A percentile compares a stretch with the other conserved stretches of the same genome.
These are phyloP conservation scores for Teratosphaeria epicoccoides DNA, from an alignment of 2,329 filamentous ascomycete genomes.

Conservation along the genomic window DNA sequence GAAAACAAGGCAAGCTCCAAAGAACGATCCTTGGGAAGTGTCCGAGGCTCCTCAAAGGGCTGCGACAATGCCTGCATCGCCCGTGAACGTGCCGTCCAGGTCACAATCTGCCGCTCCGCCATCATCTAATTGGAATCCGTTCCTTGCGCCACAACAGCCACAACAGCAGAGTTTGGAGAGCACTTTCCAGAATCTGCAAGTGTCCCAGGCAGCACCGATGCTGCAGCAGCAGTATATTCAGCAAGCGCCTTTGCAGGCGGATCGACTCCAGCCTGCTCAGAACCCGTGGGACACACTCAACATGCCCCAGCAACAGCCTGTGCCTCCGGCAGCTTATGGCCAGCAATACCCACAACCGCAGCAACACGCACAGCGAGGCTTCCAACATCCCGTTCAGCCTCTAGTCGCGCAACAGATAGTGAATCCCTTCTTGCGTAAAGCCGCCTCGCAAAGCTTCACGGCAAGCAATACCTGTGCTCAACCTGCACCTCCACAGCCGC, in stretches of 20 bases:
- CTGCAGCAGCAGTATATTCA: constrained; percentile 9
- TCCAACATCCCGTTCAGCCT: constrained; percentile 13
- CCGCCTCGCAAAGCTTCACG: constrained; percentile 34
- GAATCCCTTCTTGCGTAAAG: constrained; percentile 32
- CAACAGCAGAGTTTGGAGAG: constrained; percentile 20
- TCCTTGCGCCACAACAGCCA: constrained; percentile 38
- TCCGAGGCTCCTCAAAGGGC: constrained; percentile 25
- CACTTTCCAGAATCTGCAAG: constrained; percentile 60
- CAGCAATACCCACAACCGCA: constrained; percentile 16
- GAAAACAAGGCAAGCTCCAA: constrained; percentile 22
- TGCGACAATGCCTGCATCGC: constrained; percentile 17
- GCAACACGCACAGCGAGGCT: constrained; percentile 7
- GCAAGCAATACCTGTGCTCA: constrained; percentile 30
- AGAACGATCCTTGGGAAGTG: constrained; percentile 36
- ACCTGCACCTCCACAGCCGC: constrained; percentile 13
- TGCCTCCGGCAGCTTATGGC: constrained; percentile 2
- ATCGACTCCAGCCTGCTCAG: constrained; percentile 15
- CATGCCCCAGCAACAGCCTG: constrained; percentile 13
- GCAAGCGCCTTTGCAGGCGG: constrained; percentile 13
- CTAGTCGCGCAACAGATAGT: constrained; percentile 43
- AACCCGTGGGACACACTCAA: constrained; percentile 24
- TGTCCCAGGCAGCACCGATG: constrained; percentile 32
- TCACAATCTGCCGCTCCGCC: constrained; percentile 25
- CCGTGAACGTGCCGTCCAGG: constrained; percentile 20
- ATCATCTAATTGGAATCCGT: constrained; percentile 53